Percentiles rank a stretch among this genome's conserved stretches.
Evolutionary conservation across 2,329 filamentous ascomycete genomes (phyloP).

Genomic region (Orbilia javanica): DNA sequence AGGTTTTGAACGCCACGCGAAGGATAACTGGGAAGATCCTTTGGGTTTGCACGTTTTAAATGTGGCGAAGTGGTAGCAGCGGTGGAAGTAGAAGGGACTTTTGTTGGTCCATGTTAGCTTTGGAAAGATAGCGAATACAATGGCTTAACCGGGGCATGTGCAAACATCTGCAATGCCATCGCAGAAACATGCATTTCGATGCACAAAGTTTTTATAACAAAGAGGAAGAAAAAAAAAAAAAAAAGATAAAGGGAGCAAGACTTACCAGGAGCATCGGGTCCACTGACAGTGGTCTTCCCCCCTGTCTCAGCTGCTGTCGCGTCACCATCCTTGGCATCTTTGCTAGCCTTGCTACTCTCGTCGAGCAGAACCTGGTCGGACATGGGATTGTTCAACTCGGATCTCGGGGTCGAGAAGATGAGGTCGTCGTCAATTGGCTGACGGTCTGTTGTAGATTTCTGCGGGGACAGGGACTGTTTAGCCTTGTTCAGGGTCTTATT

Average conservation of each 20-base stretch:
- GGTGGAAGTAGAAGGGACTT: no score
- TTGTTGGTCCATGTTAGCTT: not conserved
- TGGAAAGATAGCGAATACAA: not conserved
- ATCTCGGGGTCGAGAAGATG: constrained; percentile 48
- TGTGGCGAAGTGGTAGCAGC: constrained; percentile 10
- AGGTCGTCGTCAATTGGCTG: constrained; percentile 30
- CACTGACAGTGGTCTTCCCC: constrained; percentile 6
- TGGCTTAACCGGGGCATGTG: not conserved
- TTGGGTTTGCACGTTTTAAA: constrained; percentile 46
- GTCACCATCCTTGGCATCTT: constrained; percentile 20
- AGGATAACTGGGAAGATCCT: constrained; percentile 52
- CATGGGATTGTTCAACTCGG: constrained; percentile 54
- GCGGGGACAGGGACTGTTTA: constrained; percentile 28
- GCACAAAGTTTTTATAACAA: constrained; percentile 7
- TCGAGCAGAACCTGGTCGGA: constrained; percentile 38
- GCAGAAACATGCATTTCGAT: constrained; percentile 14
- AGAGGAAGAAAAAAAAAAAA: not conserved
- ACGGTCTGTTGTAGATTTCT: constrained; percentile 13
- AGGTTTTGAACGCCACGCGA: constrained; percentile 47
- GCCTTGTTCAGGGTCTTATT: constrained; percentile 27
- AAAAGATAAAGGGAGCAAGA: no score
- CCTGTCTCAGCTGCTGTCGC: constrained; percentile 2
- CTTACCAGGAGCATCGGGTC: constrained; percentile 7
- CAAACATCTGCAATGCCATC: not conserved
- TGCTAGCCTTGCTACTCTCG: constrained; percentile 6